Evolutionary conservation across 2,329 filamentous ascomycete species (phyloP), one percentile per base, ranked within the genome.

Genomic region (Aspergillus novofumigatus): DNA sequence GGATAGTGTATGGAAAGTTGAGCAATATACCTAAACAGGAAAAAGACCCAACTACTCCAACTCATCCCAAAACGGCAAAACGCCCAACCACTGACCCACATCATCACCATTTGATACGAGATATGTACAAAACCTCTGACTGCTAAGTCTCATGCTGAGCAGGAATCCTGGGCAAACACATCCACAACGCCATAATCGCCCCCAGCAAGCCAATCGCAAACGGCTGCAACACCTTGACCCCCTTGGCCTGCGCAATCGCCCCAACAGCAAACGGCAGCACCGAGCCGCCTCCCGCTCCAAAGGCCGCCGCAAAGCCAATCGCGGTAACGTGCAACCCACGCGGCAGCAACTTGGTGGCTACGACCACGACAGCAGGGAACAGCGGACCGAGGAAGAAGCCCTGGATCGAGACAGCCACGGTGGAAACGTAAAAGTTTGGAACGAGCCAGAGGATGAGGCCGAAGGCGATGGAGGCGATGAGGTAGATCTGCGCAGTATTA

Each of bases 361-460:
- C 85, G 0, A 92, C 85, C 9, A 94, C 82, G 0, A 84, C 88
- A 1, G 86, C 88, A 0, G 90, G 90, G 68, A 92, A 94, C 21
- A 94, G 73, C 0, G 91, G 90, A 0, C 90, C 91, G 0, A 93
- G 80, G 66, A 92, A 91, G 78, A 93, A 90, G 0, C 91, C 91
- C 57, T 91, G 81, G 0, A 92, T 73, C 0, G 84, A 79, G 23
- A 92, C 87, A 26, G 88, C 86, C 14, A 92, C 79, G 8, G 88
- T 85, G 0, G 88, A 89, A 28, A 89, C 86, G 59, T 89, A 81
- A 68, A 93, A 91, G 55, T 84, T 83, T 0, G 90, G 90, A 0
- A 94, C 86, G 3, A 92, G 84, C 90, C 90, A 94, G 76, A 92
- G 91, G 57, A 92, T 73, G 2, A 94, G 76, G 67, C 91, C 82